Evolutionary conservation across 257 asterid species (phyloP), one percentile per base, ranked within the genome.

Genomic region (Vinca minor): DNA sequence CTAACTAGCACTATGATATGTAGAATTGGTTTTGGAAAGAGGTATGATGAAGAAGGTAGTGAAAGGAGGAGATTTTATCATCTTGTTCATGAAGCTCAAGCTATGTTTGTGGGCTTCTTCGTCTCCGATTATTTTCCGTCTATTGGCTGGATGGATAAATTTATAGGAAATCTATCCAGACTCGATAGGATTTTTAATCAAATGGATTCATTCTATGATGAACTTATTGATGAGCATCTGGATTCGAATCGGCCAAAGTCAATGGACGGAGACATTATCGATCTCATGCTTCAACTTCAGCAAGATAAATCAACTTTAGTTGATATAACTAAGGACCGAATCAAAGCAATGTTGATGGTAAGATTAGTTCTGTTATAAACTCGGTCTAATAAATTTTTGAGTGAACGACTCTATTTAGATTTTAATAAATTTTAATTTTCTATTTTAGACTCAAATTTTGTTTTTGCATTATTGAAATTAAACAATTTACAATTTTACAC

Each of bases 281-380:
- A 57, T 38, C 6, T 57, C 2, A 7, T 57, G 15, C 6, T 57
- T 7, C 20, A 35, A 6, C 28, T 57, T 4, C 8, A 48, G 26
- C 11, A 6, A 32, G 63, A 57, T 12, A n/a, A 57, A 20, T 57
- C 45, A 11, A 17, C 63, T 2, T 38, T 45, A 2, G 11, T 56
- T 3, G 14, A 31, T 4, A 14, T 57, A 0, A 32, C 44, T 1
- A 12, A 3, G 39, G 63, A 57, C 8, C 63, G 15, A 26, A 34
- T 57, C 45, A 57, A 57, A 57, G 63, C 63, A 18, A 15, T 57
- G 25, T 21, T 57, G 1, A 57, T 57, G 63, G 63, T 17, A 32
- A 32, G 1, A 23, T 11, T 0, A 10, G n/a, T n/a, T n/a, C n/a
- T n/a, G n/a, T n/a, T n/a, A n/a, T n/a, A n/a, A n/a, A n/a, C n/a